A percentile compares a stretch with the other conserved stretches of the same genome.
Evolutionary conservation across 2,329 filamentous ascomycete genomes (phyloP).

Genomic region (Arthroderma uncinatum): DNA sequence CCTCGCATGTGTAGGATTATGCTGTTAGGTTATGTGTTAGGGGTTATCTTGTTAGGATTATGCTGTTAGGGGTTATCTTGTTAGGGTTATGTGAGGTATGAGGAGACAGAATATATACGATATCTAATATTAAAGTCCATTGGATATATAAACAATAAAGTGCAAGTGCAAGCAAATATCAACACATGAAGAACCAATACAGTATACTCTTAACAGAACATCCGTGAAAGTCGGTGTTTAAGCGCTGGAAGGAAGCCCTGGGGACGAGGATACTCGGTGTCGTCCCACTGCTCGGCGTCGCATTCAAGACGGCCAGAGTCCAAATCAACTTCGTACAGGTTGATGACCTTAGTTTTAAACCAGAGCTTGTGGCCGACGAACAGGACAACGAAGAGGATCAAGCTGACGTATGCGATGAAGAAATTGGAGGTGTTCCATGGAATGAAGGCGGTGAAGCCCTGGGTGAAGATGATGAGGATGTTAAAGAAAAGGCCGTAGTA

Average conservation of each 20-base stretch:
- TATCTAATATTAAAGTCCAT: not conserved
- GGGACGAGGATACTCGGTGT: not conserved
- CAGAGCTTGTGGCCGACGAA: constrained; percentile 50
- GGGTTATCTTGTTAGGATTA: too few species aligned
- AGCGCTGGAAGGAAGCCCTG: not conserved
- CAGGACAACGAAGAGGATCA: constrained; percentile 52
- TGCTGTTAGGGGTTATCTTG: too few species aligned
- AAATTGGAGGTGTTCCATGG: constrained; percentile 50
- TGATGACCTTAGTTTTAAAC: constrained; percentile 28
- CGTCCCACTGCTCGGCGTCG: constrained; percentile 21
- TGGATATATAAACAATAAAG: constrained; percentile 3
- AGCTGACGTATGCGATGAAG: constrained; percentile 53
- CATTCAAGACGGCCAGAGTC: constrained; percentile 29
- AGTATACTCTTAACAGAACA: not conserved
- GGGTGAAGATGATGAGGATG: constrained; percentile 53
- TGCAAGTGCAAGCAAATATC: not conserved
- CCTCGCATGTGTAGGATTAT: too few species aligned
- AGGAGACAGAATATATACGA: too few species aligned
- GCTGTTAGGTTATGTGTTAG: too few species aligned
- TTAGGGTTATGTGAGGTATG: too few species aligned
- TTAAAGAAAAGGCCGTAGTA: constrained; percentile 58
- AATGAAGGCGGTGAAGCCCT: constrained; percentile 59
- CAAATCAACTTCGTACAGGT: constrained; percentile 33
- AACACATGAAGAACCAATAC: not conserved
- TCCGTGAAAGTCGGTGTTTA: constrained; percentile 1